Evolutionary conservation across 768 basidiomycete genomes (phyloP).

Genomic region (Epithele typhae): DNA sequence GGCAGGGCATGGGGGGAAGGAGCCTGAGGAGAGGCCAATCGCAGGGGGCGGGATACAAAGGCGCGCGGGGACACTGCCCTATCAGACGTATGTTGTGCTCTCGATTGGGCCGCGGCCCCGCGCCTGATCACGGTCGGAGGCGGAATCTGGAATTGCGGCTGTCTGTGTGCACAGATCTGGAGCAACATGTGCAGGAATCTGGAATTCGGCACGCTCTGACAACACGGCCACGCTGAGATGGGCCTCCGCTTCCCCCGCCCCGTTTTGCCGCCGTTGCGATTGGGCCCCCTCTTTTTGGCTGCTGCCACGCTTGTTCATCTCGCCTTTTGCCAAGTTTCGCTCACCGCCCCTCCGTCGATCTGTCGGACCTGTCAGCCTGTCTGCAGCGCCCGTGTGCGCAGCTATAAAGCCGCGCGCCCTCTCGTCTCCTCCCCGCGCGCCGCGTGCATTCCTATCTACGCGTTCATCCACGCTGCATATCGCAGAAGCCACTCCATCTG

Average conservation of each 20-base stretch:
- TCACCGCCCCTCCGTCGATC: neutral
- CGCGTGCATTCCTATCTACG: no score
- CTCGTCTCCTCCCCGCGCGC: no score
- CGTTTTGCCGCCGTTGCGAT: constrained; percentile 3
- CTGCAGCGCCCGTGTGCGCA: neutral
- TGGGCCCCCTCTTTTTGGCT: constrained; percentile 5
- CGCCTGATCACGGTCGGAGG: constrained; percentile 7
- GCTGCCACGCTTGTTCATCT: neutral
- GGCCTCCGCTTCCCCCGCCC: neutral
- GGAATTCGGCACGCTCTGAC: constrained; percentile 5
- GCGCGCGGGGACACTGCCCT: constrained; percentile 1
- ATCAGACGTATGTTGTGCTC: constrained; percentile 6
- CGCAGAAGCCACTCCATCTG: no score
- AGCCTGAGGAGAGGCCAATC: constrained; percentile 6
- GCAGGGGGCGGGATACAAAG: constrained; percentile 9
- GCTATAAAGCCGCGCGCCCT: no score
- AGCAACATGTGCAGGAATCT: constrained; percentile 14
- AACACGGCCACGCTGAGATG: neutral
- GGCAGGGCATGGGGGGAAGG: neutral
- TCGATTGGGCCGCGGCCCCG: constrained; percentile 9
- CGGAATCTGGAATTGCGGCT: neutral
- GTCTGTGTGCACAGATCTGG: constrained; percentile 11
- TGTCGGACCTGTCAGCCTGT: neutral
- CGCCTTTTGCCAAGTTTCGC: neutral
- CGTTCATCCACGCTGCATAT: no score